These are phyloP conservation scores for Serendipita vermifera DNA, from an alignment of 768 basidiomycete genomes.

Conservation along the genomic window DNA sequence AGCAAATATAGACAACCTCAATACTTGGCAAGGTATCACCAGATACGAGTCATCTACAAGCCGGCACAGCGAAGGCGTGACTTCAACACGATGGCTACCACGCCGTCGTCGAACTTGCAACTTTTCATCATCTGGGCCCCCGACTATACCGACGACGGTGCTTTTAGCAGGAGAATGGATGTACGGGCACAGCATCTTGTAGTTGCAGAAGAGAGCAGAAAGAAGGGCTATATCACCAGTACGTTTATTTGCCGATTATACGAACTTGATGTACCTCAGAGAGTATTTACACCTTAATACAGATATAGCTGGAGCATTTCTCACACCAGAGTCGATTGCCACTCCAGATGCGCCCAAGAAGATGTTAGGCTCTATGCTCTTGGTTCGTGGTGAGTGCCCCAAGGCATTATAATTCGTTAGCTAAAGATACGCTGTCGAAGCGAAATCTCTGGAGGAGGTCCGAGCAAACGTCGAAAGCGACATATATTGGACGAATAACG, in stretches of 20 bases:
- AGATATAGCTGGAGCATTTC: slow-evolving; percentile 47
- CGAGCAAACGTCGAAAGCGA: slow-evolving; percentile 31
- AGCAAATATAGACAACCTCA: too few relatives aligned
- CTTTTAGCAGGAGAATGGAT: slow-evolving; percentile 41
- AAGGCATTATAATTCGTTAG: background rate
- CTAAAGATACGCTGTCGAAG: slow-evolving; percentile 34
- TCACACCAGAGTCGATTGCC: slow-evolving; percentile 41
- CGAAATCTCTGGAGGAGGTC: slow-evolving; percentile 36
- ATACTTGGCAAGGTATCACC: too few relatives aligned
- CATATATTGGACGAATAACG: slow-evolving; percentile 30
- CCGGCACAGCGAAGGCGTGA: too few relatives aligned
- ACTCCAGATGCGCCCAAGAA: slow-evolving; percentile 36
- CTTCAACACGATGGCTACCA: too few relatives aligned
- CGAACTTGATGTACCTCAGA: too few relatives aligned
- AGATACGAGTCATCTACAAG: too few relatives aligned
- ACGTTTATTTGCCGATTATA: slow-evolving; percentile 22
- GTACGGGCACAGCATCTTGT: slow-evolving; percentile 43
- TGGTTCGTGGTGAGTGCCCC: slow-evolving; percentile 1
- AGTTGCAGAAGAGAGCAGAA: slow-evolving; percentile 30
- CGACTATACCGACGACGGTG: slow-evolving; percentile 47
- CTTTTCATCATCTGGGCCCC: slow-evolving; percentile 51
- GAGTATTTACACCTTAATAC: too few relatives aligned
- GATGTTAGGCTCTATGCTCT: slow-evolving; percentile 41
- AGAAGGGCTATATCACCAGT: slow-evolving; percentile 38
- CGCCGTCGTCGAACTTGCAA: background rate